phyloP scores from a whole-genome alignment of 305 asterid genomes.

The Fraxinus ornus region DNA sequence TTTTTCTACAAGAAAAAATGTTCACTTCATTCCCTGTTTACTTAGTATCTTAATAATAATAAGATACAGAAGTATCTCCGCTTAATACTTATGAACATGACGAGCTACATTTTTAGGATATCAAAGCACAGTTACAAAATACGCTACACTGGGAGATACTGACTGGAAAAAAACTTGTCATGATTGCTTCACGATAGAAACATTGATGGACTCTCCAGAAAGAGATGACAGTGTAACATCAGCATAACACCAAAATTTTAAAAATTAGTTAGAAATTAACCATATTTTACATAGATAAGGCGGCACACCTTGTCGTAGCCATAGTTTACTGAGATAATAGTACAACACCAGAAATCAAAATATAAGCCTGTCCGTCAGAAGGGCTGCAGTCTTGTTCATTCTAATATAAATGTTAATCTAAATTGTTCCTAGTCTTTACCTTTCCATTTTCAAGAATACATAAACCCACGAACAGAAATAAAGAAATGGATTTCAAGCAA shows the following conservation, averaged over 20 bases:
- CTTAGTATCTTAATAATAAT: background rate
- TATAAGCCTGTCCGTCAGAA: background rate
- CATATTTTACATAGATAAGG: background rate
- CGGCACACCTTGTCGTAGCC: background rate
- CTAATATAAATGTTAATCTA: background rate
- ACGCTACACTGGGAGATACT: background rate
- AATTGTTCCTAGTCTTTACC: background rate
- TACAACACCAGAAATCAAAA: background rate
- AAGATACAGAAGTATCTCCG: background rate
- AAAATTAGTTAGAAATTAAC: background rate
- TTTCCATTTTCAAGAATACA: background rate
- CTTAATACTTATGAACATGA: background rate
- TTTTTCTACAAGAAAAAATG: background rate
- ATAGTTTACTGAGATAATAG: background rate
- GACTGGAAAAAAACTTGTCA: background rate
- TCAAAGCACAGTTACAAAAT: background rate
- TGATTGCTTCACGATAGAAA: background rate
- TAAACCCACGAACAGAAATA: slow-evolving; percentile 10
- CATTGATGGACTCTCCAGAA: background rate
- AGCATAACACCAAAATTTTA: background rate
- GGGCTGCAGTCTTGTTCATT: background rate
- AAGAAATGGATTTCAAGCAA: slow-evolving; percentile 3
- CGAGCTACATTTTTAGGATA: background rate
- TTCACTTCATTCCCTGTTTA: background rate
- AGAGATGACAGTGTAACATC: background rate